These are phyloP conservation scores for Rhodosporidiobolus odoratus DNA, from an alignment of 768 basidiomycete species.

Conservation along the genomic window DNA sequence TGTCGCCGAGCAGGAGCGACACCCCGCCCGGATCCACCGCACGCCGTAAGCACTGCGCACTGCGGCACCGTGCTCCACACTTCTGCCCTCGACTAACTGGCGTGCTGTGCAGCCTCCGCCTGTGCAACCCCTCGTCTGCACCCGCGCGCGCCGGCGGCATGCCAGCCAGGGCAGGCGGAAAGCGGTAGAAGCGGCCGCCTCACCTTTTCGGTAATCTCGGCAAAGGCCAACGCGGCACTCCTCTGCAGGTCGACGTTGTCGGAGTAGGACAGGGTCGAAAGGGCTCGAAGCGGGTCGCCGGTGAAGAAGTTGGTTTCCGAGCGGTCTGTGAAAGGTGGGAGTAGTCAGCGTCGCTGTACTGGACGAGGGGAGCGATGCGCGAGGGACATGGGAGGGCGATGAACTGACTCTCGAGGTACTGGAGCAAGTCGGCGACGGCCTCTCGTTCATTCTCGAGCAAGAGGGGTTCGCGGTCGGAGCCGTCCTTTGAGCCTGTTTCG, in stretches of 20 bases:
- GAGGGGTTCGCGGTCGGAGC: slow-evolving; percentile 46
- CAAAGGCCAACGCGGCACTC: slow-evolving; percentile 94
- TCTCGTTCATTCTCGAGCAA: slow-evolving; percentile 67
- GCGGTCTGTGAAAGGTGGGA: slow-evolving; percentile 70
- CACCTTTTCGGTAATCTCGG: slow-evolving; percentile 93
- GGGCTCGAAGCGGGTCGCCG: slow-evolving; percentile 81
- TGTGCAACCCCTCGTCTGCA: no score
- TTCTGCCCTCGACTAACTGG: no score
- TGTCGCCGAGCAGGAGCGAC: no score
- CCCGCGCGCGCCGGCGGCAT: no score
- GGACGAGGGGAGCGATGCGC: not conserved
- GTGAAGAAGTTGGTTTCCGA: slow-evolving; percentile 97
- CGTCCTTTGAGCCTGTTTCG: not conserved
- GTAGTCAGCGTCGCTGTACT: no score
- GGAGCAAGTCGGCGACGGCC: slow-evolving; percentile 93
- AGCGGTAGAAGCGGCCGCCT: not conserved
- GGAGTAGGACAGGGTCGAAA: slow-evolving; percentile 95
- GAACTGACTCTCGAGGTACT: slow-evolving; percentile 89
- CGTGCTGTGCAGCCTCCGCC: no score
- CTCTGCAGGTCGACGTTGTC: slow-evolving; percentile 99
- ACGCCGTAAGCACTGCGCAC: no score
- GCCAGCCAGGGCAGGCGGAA: not conserved
- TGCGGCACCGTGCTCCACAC: no score
- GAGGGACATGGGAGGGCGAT: not conserved
- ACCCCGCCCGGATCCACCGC: no score